Evolutionary conservation across 2,329 filamentous ascomycete genomes (phyloP), one percentile per base, ranked within the genome.

Genomic region (Cladosporium austrohemisphaericum): DNA sequence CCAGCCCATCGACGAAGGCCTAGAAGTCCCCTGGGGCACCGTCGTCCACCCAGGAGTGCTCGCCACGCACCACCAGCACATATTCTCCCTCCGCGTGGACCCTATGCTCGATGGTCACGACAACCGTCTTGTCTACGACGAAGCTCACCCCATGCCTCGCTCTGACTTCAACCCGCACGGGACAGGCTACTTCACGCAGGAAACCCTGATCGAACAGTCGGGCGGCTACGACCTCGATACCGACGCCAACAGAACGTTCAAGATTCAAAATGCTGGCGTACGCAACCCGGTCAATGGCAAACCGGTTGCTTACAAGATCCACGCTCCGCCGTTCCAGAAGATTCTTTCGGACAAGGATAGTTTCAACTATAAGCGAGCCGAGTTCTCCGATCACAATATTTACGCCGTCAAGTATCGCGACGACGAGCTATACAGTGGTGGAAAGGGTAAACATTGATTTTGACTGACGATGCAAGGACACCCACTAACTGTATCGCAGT

Each of bases 51-150:
- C 83, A 0, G 83, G 84, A 35, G 83, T 85, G 13, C 77, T 88
- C 26, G 85, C 83, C 2, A 72, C 75, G 0, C 81, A 86, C 66
- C 86, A 90, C 60, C 86, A 91, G 62, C 86, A 90, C 66, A 85
- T 89, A 64, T 88, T 91, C 71, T 65, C 70, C 55, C 60, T 78
- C 54, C 68, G 76, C 49, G 57, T 79, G 51, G 68, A 78, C 65
- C 66, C 73, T 25, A 65, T 68, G 57, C 64, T 76, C 51, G 71
- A 77, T 53, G 70, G 74, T 50, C 62, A 67, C 58, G 50, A 66
- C 45, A 73, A 76, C 63, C 65, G 72, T 23, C 57, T 74, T 19
- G 65, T 73, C 41, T 74, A 84, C 59, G 68, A 77, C 19, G 68
- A 83, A 58, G 74, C 77, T 0, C 75, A 80, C 45, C 67, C 83